Conservation (phyloP, 768 basidiomycete species). For the Podaxis sp. region DNA sequence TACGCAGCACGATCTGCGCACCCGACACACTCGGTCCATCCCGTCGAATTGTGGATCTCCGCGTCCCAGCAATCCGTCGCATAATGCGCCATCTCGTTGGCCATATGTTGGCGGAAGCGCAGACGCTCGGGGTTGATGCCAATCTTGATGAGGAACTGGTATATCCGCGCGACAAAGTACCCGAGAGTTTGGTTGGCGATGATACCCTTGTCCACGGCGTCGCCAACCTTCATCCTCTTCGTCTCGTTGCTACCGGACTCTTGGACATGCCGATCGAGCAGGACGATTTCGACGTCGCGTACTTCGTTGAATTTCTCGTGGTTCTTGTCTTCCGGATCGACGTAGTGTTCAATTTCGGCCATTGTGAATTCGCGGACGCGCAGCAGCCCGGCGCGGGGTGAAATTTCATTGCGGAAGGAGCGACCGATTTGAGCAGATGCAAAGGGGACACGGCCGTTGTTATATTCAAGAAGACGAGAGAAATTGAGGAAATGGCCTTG, state of each 20-base stretch:
- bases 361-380: slow-evolving; percentile 99
- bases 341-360: slow-evolving; percentile 99
- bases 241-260: slow-evolving; percentile 65
- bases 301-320: slow-evolving; percentile 85
- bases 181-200: slow-evolving; percentile 97
- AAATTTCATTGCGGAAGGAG: slow-evolving; percentile 97
- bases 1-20: slow-evolving; percentile 98
- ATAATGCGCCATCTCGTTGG: slow-evolving; percentile 99
- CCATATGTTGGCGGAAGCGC: slow-evolving; percentile 98
- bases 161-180: slow-evolving; percentile 93
- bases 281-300: slow-evolving; percentile 66
- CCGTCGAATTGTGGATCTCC: slow-evolving; percentile 86
- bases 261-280: slow-evolving; percentile 87
- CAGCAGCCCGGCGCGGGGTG: slow-evolving; percentile 91
- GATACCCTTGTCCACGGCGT: slow-evolving; percentile 81
- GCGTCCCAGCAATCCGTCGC: slow-evolving; percentile 99
- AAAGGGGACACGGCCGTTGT: slow-evolving; percentile 94
- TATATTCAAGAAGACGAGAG: slow-evolving; percentile 93
- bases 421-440: slow-evolving; percentile 97
- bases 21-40: slow-evolving; percentile 99
- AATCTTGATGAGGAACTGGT: slow-evolving; percentile 85
- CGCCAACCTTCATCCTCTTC: slow-evolving; percentile 73
- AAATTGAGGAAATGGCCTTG: slow-evolving; percentile 99
- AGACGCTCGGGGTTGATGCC: slow-evolving; percentile 83
- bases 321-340: slow-evolving; percentile 90